Evolutionary conservation across 192 early-diverging fungal genomes (phyloP).

Genomic region (Gonapodya prolifera): DNA sequence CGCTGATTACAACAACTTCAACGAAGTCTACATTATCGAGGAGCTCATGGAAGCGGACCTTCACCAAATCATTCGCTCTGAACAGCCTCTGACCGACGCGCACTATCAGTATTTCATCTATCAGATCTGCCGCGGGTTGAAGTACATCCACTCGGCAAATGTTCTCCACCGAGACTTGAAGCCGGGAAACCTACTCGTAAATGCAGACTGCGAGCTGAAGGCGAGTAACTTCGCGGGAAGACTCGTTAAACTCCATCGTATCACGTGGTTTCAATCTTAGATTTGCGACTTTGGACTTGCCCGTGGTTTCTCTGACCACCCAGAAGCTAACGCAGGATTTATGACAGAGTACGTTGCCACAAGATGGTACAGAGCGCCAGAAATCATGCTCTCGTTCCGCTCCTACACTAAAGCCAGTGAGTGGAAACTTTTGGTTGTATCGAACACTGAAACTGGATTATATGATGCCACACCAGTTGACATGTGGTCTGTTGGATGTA

Average conservation of each 20-base stretch:
- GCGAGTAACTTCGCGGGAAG: slow-evolving; percentile 14
- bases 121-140: slow-evolving; percentile 90
- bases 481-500: slow-evolving; percentile 86
- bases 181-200: slow-evolving; percentile 79
- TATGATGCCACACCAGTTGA: slow-evolving; percentile 29
- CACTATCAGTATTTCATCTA: slow-evolving; percentile 99
- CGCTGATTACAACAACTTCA: slow-evolving; percentile 59
- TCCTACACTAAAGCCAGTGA: slow-evolving; percentile 90
- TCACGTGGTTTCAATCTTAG: slow-evolving; percentile 30
- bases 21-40: slow-evolving; percentile 93
- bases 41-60: slow-evolving; percentile 99
- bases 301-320: slow-evolving; percentile 58
- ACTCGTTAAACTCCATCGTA: background rate
- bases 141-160: slow-evolving; percentile 97
- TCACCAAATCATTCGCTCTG: slow-evolving; percentile 88
- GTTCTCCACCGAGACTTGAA: slow-evolving; percentile 97
- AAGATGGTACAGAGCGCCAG: slow-evolving; percentile 88
- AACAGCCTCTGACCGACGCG: slow-evolving; percentile 84
- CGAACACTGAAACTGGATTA: background rate
- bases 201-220: slow-evolving; percentile 84
- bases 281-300: slow-evolving; percentile 99
- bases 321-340: slow-evolving; percentile 71
- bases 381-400: slow-evolving; percentile 94
- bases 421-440: slow-evolving; percentile 4
- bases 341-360: slow-evolving; percentile 96